These are phyloP conservation scores for Ophiostoma ips DNA, from an alignment of 2,329 filamentous ascomycete species.

Conservation along the genomic window DNA sequence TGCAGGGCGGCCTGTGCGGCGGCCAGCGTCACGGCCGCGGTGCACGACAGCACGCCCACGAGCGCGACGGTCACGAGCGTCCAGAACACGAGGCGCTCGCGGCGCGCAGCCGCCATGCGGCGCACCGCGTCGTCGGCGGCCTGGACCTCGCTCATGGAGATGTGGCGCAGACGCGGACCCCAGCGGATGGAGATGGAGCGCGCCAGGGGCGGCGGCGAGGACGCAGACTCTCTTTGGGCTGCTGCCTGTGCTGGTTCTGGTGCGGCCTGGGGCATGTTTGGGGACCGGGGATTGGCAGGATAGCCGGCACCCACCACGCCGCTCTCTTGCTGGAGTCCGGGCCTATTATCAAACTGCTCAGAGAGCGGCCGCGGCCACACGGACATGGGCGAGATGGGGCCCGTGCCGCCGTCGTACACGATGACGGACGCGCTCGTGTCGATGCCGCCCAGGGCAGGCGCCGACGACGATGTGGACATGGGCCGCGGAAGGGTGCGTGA, in stretches of 20 bases:
- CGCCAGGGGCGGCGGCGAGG: conserved; percentile 1
- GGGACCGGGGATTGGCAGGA: too few relatives aligned
- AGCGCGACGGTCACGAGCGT: conserved; percentile 1
- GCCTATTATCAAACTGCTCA: not conserved
- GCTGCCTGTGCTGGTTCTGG: not conserved
- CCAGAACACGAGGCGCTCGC: conserved; percentile 9
- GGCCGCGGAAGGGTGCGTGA: conserved; percentile 9
- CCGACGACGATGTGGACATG: conserved; percentile 13
- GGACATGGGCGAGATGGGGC: conserved; percentile 1
- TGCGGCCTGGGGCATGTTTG: too few relatives aligned
- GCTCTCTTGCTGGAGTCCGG: too few relatives aligned
- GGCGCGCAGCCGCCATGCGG: not conserved
- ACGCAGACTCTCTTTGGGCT: not conserved
- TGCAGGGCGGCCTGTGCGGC: conserved; percentile 5
- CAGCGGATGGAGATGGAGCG: conserved; percentile 9
- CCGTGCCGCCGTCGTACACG: not conserved
- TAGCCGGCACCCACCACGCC: too few relatives aligned
- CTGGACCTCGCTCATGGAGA: conserved; percentile 3
- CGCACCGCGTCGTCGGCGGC: conserved; percentile 8
- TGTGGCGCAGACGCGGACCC: conserved; percentile 8
- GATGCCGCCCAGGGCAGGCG: conserved; percentile 3
- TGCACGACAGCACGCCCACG: conserved; percentile 6
- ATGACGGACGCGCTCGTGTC: not conserved
- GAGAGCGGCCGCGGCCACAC: conserved; percentile 4
- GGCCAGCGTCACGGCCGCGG: conserved; percentile 7